Evolutionary conservation across 176 grass and related monocot genomes (phyloP).

Genomic region (Alopecurus myosuroides): DNA sequence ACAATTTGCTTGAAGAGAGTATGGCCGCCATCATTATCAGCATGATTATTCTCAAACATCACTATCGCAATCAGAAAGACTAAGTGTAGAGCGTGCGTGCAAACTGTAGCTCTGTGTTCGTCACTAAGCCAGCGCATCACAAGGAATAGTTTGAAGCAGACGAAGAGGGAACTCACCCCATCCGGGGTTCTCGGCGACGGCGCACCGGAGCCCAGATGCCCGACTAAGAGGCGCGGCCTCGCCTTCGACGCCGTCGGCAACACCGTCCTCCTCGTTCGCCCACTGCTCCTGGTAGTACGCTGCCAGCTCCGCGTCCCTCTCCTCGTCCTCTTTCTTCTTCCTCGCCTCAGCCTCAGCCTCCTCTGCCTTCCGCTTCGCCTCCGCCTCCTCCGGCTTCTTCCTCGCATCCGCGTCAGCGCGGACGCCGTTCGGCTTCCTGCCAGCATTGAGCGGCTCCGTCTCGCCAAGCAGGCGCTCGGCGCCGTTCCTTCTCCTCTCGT

Average conservation of each 20-base stretch:
- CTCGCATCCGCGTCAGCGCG: constrained; percentile 31
- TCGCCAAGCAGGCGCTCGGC: constrained; percentile 21
- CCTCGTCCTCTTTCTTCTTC: constrained; percentile 47
- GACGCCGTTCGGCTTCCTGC: constrained; percentile 24
- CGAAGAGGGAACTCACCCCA: constrained; percentile 54
- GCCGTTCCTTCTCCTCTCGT: constrained; percentile 31
- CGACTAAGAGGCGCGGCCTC: constrained; percentile 34
- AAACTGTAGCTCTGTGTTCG: constrained; percentile 11
- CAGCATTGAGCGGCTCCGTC: constrained; percentile 28
- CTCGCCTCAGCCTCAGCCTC: constrained; percentile 53
- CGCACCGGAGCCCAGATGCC: constrained; percentile 47
- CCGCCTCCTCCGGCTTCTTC: constrained; percentile 42
- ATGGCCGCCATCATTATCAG: constrained; percentile 3
- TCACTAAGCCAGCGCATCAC: neutral
- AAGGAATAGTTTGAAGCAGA: neutral
- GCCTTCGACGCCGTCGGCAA: neutral
- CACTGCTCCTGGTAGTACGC: constrained; percentile 49
- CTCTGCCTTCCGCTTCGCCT: constrained; percentile 29
- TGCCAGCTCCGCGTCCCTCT: constrained; percentile 50
- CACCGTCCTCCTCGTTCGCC: constrained; percentile 41
- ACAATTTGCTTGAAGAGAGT: neutral
- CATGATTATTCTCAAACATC: constrained; percentile 10
- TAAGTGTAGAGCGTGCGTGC: neutral
- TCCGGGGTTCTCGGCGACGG: constrained; percentile 75
- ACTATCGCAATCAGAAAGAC: neutral